Percentiles rank a stretch among this genome's conserved stretches.
Evolutionary conservation across 352 stramenopile species (phyloP).

Genomic region (Phytopythium ostracodes): DNA sequence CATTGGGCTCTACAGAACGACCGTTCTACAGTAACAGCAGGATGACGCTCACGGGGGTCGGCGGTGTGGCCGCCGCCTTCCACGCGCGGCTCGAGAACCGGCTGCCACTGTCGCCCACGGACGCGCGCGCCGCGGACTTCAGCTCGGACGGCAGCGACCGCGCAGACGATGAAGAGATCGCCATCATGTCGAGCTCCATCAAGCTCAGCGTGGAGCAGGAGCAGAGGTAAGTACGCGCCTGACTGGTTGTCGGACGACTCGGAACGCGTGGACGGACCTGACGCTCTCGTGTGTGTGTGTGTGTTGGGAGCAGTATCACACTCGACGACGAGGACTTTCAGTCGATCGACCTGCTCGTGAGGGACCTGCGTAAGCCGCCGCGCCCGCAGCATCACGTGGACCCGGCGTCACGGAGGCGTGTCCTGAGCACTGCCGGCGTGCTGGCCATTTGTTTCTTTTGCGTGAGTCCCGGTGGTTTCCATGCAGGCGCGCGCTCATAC

Average conservation of each 20-base stretch:
- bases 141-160: background rate
- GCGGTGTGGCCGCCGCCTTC: slow-evolving; percentile 1
- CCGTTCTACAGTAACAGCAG: background rate
- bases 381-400: slow-evolving; percentile 1
- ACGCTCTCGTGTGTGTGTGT: no score
- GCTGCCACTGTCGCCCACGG: background rate
- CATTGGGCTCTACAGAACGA: background rate
- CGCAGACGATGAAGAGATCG: slow-evolving; percentile 16
- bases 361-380: background rate
- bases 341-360: slow-evolving; percentile 11
- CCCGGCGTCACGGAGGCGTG: slow-evolving; percentile 8
- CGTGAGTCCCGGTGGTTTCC: slow-evolving; percentile 3
- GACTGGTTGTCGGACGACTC: background rate
- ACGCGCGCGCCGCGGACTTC: background rate
- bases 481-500: background rate
- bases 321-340: slow-evolving; percentile 18
- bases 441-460: slow-evolving; percentile 19
- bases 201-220: slow-evolving; percentile 7
- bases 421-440: slow-evolving; percentile 12
- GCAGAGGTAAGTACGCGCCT: slow-evolving; percentile 1
- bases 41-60: background rate
- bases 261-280: background rate
- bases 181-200: slow-evolving; percentile 14
- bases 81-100: slow-evolving; percentile 4
- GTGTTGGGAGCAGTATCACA: slow-evolving; percentile 10